Evolutionary conservation across 768 basidiomycete genomes (phyloP), one percentile per base, ranked within the genome.

Genomic region (Lyophyllum semitale): DNA sequence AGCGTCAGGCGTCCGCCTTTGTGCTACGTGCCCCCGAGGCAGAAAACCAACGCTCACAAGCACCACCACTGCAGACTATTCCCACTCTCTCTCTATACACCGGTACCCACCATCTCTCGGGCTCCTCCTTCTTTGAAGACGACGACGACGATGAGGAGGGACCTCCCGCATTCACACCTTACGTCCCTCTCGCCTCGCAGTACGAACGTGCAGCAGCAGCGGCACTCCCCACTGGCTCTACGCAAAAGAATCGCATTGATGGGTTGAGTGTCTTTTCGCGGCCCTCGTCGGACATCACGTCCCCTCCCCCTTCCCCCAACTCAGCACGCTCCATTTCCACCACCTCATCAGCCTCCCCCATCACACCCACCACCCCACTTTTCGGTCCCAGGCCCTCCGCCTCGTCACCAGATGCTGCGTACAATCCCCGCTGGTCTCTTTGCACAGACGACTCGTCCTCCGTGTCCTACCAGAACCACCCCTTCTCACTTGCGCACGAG

Each of bases 1-100:
- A 60, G 38, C 62, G 54, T 38, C 60, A 63, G 42, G 63, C 63
- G 3, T 63, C 62, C 15, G 58, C 62, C 3, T 52, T 61, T 2
- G 58, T 59, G 11, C n/a, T 58, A 17, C 58, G 58, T 17, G 23
- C 40, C n/a, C 37, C 46, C 22, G 48, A 53, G 17, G 41, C 42
- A 23, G 47, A 48, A n/a, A 55, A 50, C 23, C 29, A 51, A 37
- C 44, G 52, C 30, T 37, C 43, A 15, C 51, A 44, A 33, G 42
- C 51, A 53, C 30, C 47, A 25, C 42, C 45, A 42, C 38, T 20
- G 9, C 46, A 55, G 23, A 42, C 57, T 55, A 59, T 54, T 2
- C 43, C 50, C 48, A 52, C 52, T 13, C 17, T 51, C 55, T 30
- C 59, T 58, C 60, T 52, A 32, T 55, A 52, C 45, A 18, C 45